Conservation (phyloP, 257 asterid species). For the Cruciata laevipes region DNA sequence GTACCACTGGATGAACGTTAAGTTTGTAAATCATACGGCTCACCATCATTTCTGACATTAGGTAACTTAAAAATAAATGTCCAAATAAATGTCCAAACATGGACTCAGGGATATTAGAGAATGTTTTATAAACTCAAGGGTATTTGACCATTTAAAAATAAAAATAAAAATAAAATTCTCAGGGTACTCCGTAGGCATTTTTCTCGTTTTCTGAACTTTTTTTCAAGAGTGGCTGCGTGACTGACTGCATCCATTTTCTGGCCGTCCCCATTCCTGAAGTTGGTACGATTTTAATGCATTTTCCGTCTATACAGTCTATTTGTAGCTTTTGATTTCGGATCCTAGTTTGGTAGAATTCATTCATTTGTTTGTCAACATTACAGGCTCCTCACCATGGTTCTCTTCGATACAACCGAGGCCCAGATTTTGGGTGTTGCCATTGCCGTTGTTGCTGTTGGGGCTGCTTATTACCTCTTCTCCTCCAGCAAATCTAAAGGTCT, state of each 20-base stretch:
- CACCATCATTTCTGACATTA: too few relatives aligned
- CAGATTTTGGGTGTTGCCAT: conserved; percentile 56
- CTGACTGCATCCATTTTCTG: background rate
- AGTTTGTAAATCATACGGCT: too few relatives aligned
- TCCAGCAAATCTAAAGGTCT: conserved; percentile 81
- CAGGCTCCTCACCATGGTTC: conserved; percentile 51
- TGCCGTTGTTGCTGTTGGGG: conserved; percentile 55
- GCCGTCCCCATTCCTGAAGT: conserved; percentile 1
- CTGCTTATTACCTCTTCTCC: conserved; percentile 49
- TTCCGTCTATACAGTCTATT: background rate
- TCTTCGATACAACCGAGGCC: conserved; percentile 63
- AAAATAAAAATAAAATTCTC: too few relatives aligned
- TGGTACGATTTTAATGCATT: background rate
- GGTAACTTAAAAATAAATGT: too few relatives aligned
- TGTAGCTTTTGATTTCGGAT: background rate
- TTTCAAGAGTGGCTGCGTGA: background rate
- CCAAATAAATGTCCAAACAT: too few relatives aligned
- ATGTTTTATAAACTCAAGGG: too few relatives aligned
- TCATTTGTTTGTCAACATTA: background rate
- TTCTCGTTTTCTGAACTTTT: background rate
- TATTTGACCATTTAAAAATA: too few relatives aligned
- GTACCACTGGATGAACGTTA: too few relatives aligned
- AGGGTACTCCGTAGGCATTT: too few relatives aligned
- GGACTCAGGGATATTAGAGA: too few relatives aligned
- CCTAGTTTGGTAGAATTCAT: background rate